These are phyloP conservation scores for Harringtonia lauricola DNA, from an alignment of 2,329 filamentous ascomycete species.

Conservation along the genomic window DNA sequence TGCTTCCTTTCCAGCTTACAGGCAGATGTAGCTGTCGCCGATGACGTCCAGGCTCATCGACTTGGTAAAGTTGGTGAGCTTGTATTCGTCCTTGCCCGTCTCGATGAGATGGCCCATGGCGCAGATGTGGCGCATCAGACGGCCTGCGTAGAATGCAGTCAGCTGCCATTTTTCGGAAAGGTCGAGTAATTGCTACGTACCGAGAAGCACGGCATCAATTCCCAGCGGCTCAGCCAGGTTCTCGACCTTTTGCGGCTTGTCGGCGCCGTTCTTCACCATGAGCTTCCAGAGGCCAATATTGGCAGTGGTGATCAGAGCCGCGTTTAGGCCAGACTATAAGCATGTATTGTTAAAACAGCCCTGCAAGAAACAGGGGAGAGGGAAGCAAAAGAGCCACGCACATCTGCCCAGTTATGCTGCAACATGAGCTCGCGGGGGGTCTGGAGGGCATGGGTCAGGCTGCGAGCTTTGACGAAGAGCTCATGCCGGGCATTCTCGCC, in stretches of 20 bases:
- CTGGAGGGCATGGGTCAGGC: constrained; percentile 3
- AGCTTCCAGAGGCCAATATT: constrained; percentile 25
- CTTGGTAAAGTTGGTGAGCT: constrained; percentile 22
- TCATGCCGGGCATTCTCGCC: constrained; percentile 7
- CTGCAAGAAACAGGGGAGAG: background rate
- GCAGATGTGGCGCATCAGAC: constrained; percentile 22
- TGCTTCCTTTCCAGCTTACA: constrained; percentile 4
- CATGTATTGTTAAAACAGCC: background rate
- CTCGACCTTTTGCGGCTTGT: constrained; percentile 17
- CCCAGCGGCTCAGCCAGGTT: constrained; percentile 19
- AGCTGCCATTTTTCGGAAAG: background rate
- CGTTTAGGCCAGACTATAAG: background rate
- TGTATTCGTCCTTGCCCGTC: constrained; percentile 20
- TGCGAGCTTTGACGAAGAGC: constrained; percentile 2
- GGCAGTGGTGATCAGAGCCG: constrained; percentile 15
- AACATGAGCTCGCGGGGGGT: constrained; percentile 8
- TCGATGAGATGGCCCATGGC: constrained; percentile 26
- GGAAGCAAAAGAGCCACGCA: background rate
- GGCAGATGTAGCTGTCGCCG: constrained; percentile 19
- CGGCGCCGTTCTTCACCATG: constrained; percentile 20
- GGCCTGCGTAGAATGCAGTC: constrained; percentile 3
- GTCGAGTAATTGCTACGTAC: constrained; percentile 6
- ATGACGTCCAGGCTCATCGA: constrained; percentile 21
- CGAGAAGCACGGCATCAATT: constrained; percentile 17
- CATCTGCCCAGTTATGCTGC: constrained; percentile 8